Conservation (phyloP, 352 stramenopile genomes). For the Pythium dissotocum region DNA sequence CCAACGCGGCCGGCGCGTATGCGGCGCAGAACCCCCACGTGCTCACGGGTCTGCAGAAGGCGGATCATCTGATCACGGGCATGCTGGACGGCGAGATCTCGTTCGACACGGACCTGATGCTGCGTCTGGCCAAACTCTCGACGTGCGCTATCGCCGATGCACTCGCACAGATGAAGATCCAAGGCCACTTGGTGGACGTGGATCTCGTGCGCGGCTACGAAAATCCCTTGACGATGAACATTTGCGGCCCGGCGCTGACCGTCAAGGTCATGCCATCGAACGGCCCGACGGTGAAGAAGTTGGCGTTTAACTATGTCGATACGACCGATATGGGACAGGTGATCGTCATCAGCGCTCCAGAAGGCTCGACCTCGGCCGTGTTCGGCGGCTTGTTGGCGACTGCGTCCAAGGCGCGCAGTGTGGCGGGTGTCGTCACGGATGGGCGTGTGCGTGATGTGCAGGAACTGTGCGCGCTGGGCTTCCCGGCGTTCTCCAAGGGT, state of each 20-base stretch:
- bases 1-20: conserved; percentile 34
- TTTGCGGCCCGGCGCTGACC: conserved; percentile 73
- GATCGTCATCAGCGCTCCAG: conserved; percentile 73
- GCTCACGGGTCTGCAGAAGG: conserved; percentile 46
- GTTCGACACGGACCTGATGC: conserved; percentile 60
- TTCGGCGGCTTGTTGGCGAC: conserved; percentile 77
- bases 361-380: conserved; percentile 50
- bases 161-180: conserved; percentile 75
- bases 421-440: conserved; percentile 70
- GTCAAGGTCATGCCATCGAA: conserved; percentile 76
- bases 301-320: conserved; percentile 81
- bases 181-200: conserved; percentile 77
- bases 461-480: conserved; percentile 64
- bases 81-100: conserved; percentile 71
- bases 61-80: conserved; percentile 57
- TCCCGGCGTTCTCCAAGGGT: conserved; percentile 66
- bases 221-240: conserved; percentile 60
- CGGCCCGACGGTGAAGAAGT: conserved; percentile 55
- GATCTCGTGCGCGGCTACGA: conserved; percentile 64
- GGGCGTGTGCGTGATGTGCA: conserved; percentile 76
- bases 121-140: conserved; percentile 74
- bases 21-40: conserved; percentile 34
- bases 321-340: conserved; percentile 73
- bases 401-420: conserved; percentile 64
- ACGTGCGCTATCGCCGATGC: conserved; percentile 82